Base-by-base conservation (phyloP, 176 grass and related monocot species). In the Ananas comosus region DNA sequence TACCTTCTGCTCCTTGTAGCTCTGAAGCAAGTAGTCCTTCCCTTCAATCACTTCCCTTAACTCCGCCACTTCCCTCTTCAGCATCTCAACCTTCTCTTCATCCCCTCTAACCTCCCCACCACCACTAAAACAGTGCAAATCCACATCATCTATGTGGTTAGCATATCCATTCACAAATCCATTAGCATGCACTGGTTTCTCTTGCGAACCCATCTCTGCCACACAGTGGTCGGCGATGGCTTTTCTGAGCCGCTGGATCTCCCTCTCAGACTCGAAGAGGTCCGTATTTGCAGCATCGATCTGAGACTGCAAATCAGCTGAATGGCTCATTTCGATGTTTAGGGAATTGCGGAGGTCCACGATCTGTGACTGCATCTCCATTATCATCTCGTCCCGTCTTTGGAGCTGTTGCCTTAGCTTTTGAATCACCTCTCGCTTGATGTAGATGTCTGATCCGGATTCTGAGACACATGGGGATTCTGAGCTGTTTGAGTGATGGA, bases 351-450 rank as follows among this genome's bases (percentile, higher is more conserved):
- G 79, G 13, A 86, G 73, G 3, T 86, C 83, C 59, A 65, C 49
- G 27, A 86, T 81, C 58, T 81, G 83, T 13, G 63, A 51, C 65
- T 86, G 83, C 83, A 86, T 86, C 68, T 86, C 83, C 61, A 77
- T 71, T 63, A 86, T 86, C 83, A 81, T 86, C 61, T 86, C 83
- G 27, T 86, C 83, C 66, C 83, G 73, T 75, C 83, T 86, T 66
- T 81, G 67, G 16, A 86, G 73, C 51, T 86, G 83, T 50, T 69
- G 73, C 48, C 83, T 70, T 29, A 81, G 73, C 51, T 80, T 86
- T 50, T 86, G 78, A 72, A 86, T 86, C 24, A 86, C 83, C 73
- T 86, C 78, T 52, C 83, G 66, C 64, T 81, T 80, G 67, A 65
- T 68, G 54, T 86, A 86, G 68, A 81, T 72, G 63, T 86, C 83